Evolutionary conservation across 2,329 filamentous ascomycete species (phyloP), one percentile per base, ranked within the genome.

Genomic region (Sporothrix brunneoviolacea): DNA sequence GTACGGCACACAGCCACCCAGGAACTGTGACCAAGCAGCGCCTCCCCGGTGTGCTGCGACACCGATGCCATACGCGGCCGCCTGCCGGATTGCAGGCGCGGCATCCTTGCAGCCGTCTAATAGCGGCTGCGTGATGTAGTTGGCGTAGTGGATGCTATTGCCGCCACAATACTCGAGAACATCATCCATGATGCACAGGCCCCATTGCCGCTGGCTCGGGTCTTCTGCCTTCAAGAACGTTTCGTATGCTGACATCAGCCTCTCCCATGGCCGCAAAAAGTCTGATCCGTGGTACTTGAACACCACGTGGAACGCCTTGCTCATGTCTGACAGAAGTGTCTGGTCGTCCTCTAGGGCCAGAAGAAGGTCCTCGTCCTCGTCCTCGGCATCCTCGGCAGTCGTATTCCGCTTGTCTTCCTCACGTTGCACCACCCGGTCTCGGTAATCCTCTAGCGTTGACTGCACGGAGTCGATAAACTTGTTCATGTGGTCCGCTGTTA

Each of bases 231-330:
- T 80, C 57, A 95, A 83, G 67, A 97, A 97, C 28, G 76, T 76
- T 60, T 91, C 83, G 66, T 97, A 97, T 50, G 89, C 95, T 10
- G 78, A 73, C 66, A 95, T 82, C 21, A 98, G 76, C 48, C 82
- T 80, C 65, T 95, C 87, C 91, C 91, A 98, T 37, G 88, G 76
- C 5, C 83, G 85, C 48, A 98, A 76, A 75, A 98, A 98, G 10
- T 78, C 73, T 9, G 82, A 76, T 21, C 88, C 88, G 65, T 96
- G 90, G 71, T 95, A 91, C 75, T 97, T 97, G 78, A 98, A 98
- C 58, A 98, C 89, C 54, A 90, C 91, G 70, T 98, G 93, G 79
- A 95, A 98, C 0, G 93, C 91, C 75, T 98, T 98, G 80, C 98
- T 98, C 93, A 98, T 98, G 64, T 98, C 93, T 2, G 91, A 95